These are phyloP conservation scores for Drechslerella dactyloides DNA, from an alignment of 2,329 filamentous ascomycete species.

Conservation along the genomic window DNA sequence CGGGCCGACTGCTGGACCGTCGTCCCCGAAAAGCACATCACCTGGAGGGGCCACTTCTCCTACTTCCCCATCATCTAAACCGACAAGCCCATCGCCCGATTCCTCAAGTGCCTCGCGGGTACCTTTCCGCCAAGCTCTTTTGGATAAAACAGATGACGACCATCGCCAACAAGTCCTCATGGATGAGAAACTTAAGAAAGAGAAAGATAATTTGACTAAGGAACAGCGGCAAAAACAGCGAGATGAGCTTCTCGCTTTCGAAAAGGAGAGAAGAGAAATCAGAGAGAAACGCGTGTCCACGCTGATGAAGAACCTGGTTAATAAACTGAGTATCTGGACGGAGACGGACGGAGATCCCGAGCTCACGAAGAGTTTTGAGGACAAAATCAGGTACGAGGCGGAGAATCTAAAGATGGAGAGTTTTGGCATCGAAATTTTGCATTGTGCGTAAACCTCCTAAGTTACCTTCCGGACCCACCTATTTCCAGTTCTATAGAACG, in stretches of 20 bases:
- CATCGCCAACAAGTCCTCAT: constrained; percentile 61
- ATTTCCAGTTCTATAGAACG: too few species aligned
- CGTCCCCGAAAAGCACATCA: constrained; percentile 49
- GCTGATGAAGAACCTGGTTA: constrained; percentile 80
- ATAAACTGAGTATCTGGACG: constrained; percentile 92
- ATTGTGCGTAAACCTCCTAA: constrained; percentile 50
- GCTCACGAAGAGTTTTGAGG: constrained; percentile 86
- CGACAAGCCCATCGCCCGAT: constrained; percentile 33
- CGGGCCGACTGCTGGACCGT: constrained; percentile 54
- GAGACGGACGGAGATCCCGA: constrained; percentile 90
- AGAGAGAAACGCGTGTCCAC: constrained; percentile 89
- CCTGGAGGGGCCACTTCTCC: constrained; percentile 57
- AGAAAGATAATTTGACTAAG: constrained; percentile 82
- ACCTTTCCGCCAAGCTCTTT: constrained; percentile 81
- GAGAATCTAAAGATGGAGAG: constrained; percentile 99
- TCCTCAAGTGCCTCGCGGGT: constrained; percentile 62
- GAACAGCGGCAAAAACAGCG: constrained; percentile 95
- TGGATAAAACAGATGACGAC: constrained; percentile 84
- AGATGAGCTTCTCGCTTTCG: constrained; percentile 86
- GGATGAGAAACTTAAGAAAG: constrained; percentile 70
- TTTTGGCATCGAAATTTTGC: constrained; percentile 77
- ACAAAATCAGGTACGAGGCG: constrained; percentile 91
- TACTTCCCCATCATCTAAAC: constrained; percentile 56
- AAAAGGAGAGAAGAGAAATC: constrained; percentile 80
- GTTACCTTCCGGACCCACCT: too few species aligned